A percentile compares a stretch with the other conserved stretches of the same genome.
phyloP scores from a whole-genome alignment of 2,329 filamentous ascomycete genomes.

The Alternaria arborescens region DNA sequence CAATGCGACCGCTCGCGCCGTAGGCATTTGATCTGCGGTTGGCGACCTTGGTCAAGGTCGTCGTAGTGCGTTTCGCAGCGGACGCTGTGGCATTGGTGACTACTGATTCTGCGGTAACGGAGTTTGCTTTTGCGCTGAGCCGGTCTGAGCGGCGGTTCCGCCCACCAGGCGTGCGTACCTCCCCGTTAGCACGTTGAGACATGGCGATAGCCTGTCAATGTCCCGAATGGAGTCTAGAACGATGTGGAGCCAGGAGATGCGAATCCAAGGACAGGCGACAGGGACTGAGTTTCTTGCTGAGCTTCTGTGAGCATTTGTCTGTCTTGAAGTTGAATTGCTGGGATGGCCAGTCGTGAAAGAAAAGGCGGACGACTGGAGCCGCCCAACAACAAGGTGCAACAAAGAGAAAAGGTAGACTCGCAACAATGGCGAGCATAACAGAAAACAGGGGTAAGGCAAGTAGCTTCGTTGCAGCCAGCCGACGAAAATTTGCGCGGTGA shows the following conservation, averaged over 20 bases:
- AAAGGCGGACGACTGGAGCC: not conserved
- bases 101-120: slow-evolving; percentile 35
- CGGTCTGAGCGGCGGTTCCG: slow-evolving; percentile 40
- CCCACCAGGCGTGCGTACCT: slow-evolving; percentile 34
- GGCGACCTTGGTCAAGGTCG: slow-evolving; percentile 42
- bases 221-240: not conserved
- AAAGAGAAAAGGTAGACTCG: not conserved
- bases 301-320: slow-evolving; percentile 9
- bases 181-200: slow-evolving; percentile 33
- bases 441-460: slow-evolving; percentile 1
- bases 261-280: not conserved
- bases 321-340: not conserved
- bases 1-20: slow-evolving; percentile 46
- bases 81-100: slow-evolving; percentile 29
- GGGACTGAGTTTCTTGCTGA: not conserved
- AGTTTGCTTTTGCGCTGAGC: slow-evolving; percentile 36
- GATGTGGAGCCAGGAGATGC: not conserved
- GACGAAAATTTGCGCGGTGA: slow-evolving; percentile 12
- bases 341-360: slow-evolving; percentile 1
- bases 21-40: slow-evolving; percentile 48
- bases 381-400: slow-evolving; percentile 6
- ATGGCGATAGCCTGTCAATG: slow-evolving; percentile 19
- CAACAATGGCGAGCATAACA: slow-evolving; percentile 18
- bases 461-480: not conserved
- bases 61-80: slow-evolving; percentile 31